Evolutionary conservation across 176 grass and related monocot genomes (phyloP), one percentile per base, ranked within the genome.

Genomic region (Oryza australiensis): DNA sequence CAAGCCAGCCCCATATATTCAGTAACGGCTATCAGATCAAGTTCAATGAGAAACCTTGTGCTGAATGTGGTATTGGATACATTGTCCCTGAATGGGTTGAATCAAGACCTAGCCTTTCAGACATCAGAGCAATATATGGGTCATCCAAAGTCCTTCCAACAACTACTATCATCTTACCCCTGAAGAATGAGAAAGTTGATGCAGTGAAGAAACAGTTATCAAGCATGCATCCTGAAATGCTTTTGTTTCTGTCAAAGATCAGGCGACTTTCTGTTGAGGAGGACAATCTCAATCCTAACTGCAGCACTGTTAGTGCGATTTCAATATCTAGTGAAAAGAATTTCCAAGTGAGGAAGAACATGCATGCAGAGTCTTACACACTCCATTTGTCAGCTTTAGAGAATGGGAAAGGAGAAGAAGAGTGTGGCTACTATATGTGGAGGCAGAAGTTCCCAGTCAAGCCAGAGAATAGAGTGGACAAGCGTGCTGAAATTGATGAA

Each of bases 21-120:
- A 97, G 94, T 75, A 97, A 97, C 24, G 91, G 94, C 3, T 97
- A 97, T 75, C 88, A 97, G 37, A 97, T 97, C 18, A 93, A 76
- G 41, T 97, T 97, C 20, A 85, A 66, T 57, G 94, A 93, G 73
- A 79, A 87, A 26, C 91, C 91, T 5, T 93, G 90, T 30, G 30
- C 81, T 40, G 94, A 97, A 55, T 97, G 94, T 29, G 83, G 80
- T 23, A 68, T 97, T 55, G 94, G 94, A 37, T 97, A 93, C 79
- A 91, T 97, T 83, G 94, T 97, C 3, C 94, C 94, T 23, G 79
- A 94, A 45, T 97, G 91, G 94, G 89, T 97, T 22, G 84, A 93
- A 18, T 67, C 80, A 3, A 82, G 63, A 33, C 87, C 94, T 10
- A 91, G 45, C 33, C 9, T 91, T 26, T 70, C 86, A n/a, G 91